Evolutionary conservation across 768 basidiomycete species (phyloP).

Genomic region (Serendipita sp.): DNA sequence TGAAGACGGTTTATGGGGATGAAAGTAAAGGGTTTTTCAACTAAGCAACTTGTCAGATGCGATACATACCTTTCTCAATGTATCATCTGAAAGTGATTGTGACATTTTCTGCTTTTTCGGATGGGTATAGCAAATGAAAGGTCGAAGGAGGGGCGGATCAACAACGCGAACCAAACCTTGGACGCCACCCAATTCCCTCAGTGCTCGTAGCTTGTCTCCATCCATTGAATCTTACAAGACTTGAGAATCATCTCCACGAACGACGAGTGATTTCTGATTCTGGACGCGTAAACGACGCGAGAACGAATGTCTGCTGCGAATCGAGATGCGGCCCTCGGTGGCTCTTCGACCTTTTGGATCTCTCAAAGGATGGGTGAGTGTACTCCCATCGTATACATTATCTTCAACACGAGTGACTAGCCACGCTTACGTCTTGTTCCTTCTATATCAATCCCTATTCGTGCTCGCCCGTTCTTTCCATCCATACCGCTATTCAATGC

Average conservation of each 20-base stretch:
- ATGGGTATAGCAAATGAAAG: too few species aligned
- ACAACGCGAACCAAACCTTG: not conserved
- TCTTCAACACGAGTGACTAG: not conserved
- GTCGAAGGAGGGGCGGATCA: too few species aligned
- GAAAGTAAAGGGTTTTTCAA: too few species aligned
- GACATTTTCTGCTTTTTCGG: conserved; percentile 25
- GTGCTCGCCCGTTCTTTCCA: not conserved
- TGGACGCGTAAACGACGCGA: not conserved
- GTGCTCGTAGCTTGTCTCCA: not conserved
- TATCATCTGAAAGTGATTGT: conserved; percentile 51
- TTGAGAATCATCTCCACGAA: too few species aligned
- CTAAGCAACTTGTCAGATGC: not conserved
- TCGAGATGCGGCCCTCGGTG: not conserved
- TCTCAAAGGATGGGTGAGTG: conserved; percentile 1
- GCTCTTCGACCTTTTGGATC: not conserved
- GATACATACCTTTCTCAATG: conserved; percentile 51
- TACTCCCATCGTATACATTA: not conserved
- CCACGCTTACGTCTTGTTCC: not conserved
- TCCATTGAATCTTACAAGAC: too few species aligned
- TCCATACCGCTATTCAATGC: not conserved
- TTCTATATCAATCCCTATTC: not conserved
- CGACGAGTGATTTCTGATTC: too few species aligned
- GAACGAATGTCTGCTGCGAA: not conserved
- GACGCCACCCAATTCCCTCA: not conserved
- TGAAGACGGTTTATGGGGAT: too few species aligned